These are phyloP conservation scores for Apophysomyces trapeziformis DNA, from an alignment of 371 early-diverging fungal genomes.

Conservation along the genomic window DNA sequence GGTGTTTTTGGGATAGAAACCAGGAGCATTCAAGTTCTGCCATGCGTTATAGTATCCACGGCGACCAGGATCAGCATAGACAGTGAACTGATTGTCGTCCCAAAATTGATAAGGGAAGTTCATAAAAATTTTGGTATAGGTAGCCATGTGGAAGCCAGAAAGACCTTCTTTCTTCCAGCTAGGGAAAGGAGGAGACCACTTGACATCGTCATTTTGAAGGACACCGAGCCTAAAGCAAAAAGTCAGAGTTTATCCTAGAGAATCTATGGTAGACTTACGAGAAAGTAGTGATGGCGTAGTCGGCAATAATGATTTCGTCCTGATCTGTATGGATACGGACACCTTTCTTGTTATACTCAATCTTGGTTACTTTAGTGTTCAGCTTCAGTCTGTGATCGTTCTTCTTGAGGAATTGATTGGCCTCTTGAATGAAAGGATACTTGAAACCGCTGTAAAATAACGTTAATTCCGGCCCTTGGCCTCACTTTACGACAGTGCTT, in stretches of 20 bases:
- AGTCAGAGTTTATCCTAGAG: background rate
- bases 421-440: conserved; percentile 42
- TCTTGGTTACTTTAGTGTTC: conserved; percentile 37
- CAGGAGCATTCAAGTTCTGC: conserved; percentile 40
- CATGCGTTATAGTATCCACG: conserved; percentile 42
- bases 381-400: conserved; percentile 35
- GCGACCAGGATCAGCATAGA: conserved; percentile 44
- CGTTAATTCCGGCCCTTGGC: background rate
- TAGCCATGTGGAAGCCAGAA: conserved; percentile 54
- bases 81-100: conserved; percentile 46
- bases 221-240: conserved; percentile 38
- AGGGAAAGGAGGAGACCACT: conserved; percentile 45
- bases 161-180: conserved; percentile 52
- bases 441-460: conserved; percentile 44
- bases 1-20: conserved; percentile 30
- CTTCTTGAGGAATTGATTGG: conserved; percentile 31
- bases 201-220: conserved; percentile 41
- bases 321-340: conserved; percentile 38
- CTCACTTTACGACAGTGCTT: conserved; percentile 11
- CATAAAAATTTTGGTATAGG: conserved; percentile 54
- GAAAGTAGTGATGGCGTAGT: conserved; percentile 54
- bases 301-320: conserved; percentile 42
- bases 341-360: conserved; percentile 36
- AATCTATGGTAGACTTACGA: conserved; percentile 30
- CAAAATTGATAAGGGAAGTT: conserved; percentile 51